Evolutionary conservation across 129 eudicot species (phyloP).

Genomic region (Solidago caesia): DNA sequence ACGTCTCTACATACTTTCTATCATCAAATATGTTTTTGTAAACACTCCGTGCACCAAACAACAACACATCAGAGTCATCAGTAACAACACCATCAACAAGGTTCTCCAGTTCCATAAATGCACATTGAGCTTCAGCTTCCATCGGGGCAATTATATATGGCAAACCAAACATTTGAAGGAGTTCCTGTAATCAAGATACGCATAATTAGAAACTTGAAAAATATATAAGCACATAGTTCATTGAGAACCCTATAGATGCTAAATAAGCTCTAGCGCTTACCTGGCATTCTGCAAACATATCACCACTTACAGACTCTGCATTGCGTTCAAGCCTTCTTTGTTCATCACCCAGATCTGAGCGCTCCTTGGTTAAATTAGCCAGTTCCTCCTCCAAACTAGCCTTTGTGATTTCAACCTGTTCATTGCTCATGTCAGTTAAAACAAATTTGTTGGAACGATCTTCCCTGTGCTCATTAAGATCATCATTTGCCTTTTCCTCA

Average conservation of each 20-base stretch:
- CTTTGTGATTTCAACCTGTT: slow-evolving; percentile 38
- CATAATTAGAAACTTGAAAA: not conserved
- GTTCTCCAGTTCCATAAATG: slow-evolving; percentile 83
- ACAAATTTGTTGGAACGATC: slow-evolving; percentile 27
- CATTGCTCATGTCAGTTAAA: slow-evolving; percentile 27
- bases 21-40: slow-evolving; percentile 95
- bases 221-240: not conserved
- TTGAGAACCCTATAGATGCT: slow-evolving; percentile 15
- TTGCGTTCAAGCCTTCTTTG: slow-evolving; percentile 86
- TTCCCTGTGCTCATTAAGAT: slow-evolving; percentile 22
- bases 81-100: slow-evolving; percentile 98
- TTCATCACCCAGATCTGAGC: slow-evolving; percentile 59
- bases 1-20: slow-evolving; percentile 97
- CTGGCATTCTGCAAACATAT: slow-evolving; percentile 98
- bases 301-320: slow-evolving; percentile 85
- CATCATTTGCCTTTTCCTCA: slow-evolving; percentile 28
- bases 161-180: slow-evolving; percentile 98
- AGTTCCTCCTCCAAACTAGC: slow-evolving; percentile 70
- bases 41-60: slow-evolving; percentile 92
- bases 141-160: slow-evolving; percentile 97
- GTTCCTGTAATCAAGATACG: slow-evolving; percentile 53
- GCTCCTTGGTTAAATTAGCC: slow-evolving; percentile 55
- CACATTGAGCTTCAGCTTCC: slow-evolving; percentile 99
- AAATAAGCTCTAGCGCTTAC: slow-evolving; percentile 34
- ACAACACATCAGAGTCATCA: slow-evolving; percentile 92